Evolutionary conservation across 2,329 filamentous ascomycete species (phyloP), one percentile per base, ranked within the genome.

Genomic region (Capronia epimyces): DNA sequence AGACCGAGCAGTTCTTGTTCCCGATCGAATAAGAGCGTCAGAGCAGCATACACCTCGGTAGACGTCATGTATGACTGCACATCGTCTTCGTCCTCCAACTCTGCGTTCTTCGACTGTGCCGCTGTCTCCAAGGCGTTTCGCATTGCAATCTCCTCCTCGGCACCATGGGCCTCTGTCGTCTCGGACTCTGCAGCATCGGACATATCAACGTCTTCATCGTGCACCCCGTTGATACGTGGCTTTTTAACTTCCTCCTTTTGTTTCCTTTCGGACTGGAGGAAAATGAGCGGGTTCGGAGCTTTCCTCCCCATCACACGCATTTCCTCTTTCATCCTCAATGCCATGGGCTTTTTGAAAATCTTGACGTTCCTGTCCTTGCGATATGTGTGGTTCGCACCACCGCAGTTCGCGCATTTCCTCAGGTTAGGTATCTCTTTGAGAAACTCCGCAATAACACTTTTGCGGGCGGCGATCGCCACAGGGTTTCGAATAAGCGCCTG

Each of bases 351-450:
- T 65, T 91, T 84, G 68, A 97, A 98, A 47, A 98, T 89, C 69
- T 97, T 98, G 65, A 90, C 86, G 63, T 83, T 93, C 37, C 86
- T 80, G 63, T 98, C 91, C 67, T 95, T 96, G 61, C 91, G 83
- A 69, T 88, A 97, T 1, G 76, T 75, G 9, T 89, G 90, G 12
- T 86, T 90, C 55, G 93, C 81, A 22, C 75, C 80, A 60, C 72
- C 71, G 65, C 82, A 86, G 57, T 75, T 81, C 34, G 74, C 75
- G 70, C 93, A 98, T 63, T 79, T 80, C 62, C 83, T 85, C 41
- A 78, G 76, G 60, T 78, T 80, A 42, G 79, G 80, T 48, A 96
- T 84, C 22, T 83, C 80, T 46, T 79, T 79, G 53, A 95, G 76
- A 60, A 98, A 95, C 13, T 88, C 83, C 66, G 89, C 88, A 60